Evolutionary conservation across 2,329 filamentous ascomycete genomes (phyloP), one percentile per base, ranked within the genome.

Genomic region (Coniosporium tulheliwenetii): DNA sequence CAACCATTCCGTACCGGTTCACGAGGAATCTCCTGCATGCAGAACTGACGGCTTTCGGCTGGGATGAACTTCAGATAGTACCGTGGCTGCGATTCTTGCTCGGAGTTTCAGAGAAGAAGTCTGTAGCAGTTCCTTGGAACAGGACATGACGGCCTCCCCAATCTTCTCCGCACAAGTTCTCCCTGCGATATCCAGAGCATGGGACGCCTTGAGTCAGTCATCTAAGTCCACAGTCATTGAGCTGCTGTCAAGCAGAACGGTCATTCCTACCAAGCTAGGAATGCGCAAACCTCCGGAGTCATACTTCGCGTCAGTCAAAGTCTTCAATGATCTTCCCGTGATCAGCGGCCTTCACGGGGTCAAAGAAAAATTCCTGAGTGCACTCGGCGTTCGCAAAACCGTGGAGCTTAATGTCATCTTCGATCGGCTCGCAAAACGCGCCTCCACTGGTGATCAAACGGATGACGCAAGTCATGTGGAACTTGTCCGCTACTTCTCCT

Each of bases 321-420:
- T 98, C 0, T 98, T 98, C 53, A 86, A 95, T 45, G 91, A 98
- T 55, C 67, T 98, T 12, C 87, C 91, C 0, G 79, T 81, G 10
- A 77, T 96, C 1, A 75, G 79, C 47, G 77, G 75, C 10, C 77
- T 87, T 36, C 77, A 80, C 34, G 75, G 78, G 30, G 74, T 95
- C 10, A 96, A 95, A 56, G 89, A 96, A 37, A 95, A 93, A 56
- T 84, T 98, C 45, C 62, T 98, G 36, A 64, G 73, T 2, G 75
- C 83, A 2, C 67, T 98, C 30, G 89, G 91, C 2, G 87, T 98
- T 19, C 78, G 91, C 44, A 96, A 96, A 64, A 98, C 91, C 0
- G 79, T 98, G 14, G 91, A 98, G 50, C 66, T 98, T 2, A 85
- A 85, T 30, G 89, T 93, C 29, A 93, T 98, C 29, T 96, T 98